Conservation (phyloP, 1,284 basidiomycete species). For the Moesziomyces antarcticus region DNA sequence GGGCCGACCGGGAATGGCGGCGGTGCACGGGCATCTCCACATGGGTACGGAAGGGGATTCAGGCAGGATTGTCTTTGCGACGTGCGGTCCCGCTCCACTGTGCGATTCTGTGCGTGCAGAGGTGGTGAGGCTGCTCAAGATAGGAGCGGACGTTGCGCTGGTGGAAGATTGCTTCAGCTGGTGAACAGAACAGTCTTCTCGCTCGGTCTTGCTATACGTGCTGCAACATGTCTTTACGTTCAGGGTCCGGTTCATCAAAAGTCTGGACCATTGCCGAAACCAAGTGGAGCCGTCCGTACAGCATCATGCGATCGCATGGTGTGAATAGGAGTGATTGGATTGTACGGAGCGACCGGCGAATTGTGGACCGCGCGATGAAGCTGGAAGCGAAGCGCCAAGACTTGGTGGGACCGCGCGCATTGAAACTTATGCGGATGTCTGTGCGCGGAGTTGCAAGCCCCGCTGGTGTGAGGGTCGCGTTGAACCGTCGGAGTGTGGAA, state of each 20-base stretch:
- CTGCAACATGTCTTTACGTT: neutral
- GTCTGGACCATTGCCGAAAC: too few species aligned
- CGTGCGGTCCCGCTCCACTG: constrained; percentile 22
- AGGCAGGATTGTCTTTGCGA: constrained; percentile 18
- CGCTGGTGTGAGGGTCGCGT: neutral
- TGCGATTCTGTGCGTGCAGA: constrained; percentile 16
- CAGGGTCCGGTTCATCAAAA: too few species aligned
- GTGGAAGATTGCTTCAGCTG: constrained; percentile 23
- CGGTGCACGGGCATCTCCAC: constrained; percentile 14
- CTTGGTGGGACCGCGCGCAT: neutral
- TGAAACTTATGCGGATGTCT: neutral
- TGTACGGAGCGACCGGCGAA: neutral
- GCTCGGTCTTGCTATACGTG: neutral
- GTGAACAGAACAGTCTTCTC: constrained; percentile 1
- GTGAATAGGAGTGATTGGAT: too few species aligned
- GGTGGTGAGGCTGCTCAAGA: constrained; percentile 14
- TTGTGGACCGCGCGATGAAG: neutral
- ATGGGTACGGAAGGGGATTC: neutral
- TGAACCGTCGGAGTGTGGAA: constrained; percentile 5
- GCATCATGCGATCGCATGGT: too few species aligned
- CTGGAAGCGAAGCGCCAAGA: constrained; percentile 3
- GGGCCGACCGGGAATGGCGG: constrained; percentile 20
- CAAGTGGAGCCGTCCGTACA: too few species aligned
- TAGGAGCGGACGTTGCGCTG: constrained; percentile 5
- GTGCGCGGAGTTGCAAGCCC: constrained; percentile 2